Evolutionary conservation across 192 early-diverging fungal species (phyloP).

Genomic region (Coemansia sp.): DNA sequence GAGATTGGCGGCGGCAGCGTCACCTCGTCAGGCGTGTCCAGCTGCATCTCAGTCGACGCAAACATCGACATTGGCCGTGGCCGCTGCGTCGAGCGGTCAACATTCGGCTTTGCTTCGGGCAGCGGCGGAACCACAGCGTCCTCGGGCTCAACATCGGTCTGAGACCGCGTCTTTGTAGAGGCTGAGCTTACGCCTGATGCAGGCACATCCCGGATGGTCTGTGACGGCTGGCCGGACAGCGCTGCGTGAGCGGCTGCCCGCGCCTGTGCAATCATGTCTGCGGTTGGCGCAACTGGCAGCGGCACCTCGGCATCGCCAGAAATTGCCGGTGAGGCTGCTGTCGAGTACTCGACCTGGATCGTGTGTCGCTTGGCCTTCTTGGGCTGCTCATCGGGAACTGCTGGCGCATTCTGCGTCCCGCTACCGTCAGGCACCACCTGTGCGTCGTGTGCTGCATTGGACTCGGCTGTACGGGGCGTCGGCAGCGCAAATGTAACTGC

Average conservation of each 20-base stretch:
- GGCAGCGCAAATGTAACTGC: slow-evolving; percentile 51
- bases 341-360: slow-evolving; percentile 58
- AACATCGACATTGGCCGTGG: slow-evolving; percentile 55
- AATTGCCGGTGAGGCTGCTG: not conserved
- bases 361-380: slow-evolving; percentile 60
- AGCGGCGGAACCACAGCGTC: slow-evolving; percentile 18
- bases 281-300: slow-evolving; percentile 22
- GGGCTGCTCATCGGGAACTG: slow-evolving; percentile 34
- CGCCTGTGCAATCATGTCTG: slow-evolving; percentile 42
- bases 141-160: slow-evolving; percentile 24
- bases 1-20: slow-evolving; percentile 43
- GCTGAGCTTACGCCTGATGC: slow-evolving; percentile 27
- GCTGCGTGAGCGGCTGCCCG: slow-evolving; percentile 50
- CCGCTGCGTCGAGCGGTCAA: slow-evolving; percentile 17
- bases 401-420: slow-evolving; percentile 30
- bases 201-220: not conserved
- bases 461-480: slow-evolving; percentile 19
- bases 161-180: slow-evolving; percentile 29
- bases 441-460: slow-evolving; percentile 3
- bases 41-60: slow-evolving; percentile 54
- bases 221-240: slow-evolving; percentile 26
- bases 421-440: slow-evolving; percentile 23
- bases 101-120: slow-evolving; percentile 1
- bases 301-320: slow-evolving; percentile 12
- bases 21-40: slow-evolving; percentile 19